phyloP scores from a whole-genome alignment of 2,329 filamentous ascomycete species.

The Colletotrichum higginsianum region DNA sequence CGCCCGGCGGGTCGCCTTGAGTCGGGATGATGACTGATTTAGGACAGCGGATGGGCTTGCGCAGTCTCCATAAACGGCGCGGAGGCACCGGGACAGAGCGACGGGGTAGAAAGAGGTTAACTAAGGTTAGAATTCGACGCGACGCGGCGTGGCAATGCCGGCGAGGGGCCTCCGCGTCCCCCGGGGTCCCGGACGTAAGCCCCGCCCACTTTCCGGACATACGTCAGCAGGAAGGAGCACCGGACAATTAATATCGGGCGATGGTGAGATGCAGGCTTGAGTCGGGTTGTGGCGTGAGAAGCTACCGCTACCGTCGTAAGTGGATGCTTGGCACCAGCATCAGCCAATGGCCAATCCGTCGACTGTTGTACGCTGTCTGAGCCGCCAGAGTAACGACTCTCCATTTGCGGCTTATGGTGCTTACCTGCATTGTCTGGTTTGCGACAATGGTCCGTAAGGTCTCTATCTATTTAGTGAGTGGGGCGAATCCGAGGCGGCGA shows the following conservation, averaged over 20 bases:
- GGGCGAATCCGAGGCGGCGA: too few relatives aligned
- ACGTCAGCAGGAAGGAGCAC: constrained; percentile 1
- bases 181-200: not conserved
- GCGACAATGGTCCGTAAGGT: too few relatives aligned
- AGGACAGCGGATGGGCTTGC: not conserved
- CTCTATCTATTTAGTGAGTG: too few relatives aligned
- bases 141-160: constrained; percentile 8
- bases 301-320: not conserved
- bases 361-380: not conserved
- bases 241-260: constrained; percentile 18
- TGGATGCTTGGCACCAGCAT: constrained; percentile 6
- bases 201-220: constrained; percentile 28
- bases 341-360: not conserved
- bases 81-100: constrained; percentile 12
- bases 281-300: constrained; percentile 25
- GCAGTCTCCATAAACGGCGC: not conserved
- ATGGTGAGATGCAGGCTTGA: constrained; percentile 10
- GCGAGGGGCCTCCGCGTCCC: constrained; percentile 3
- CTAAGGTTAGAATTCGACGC: not conserved
- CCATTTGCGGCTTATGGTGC: not conserved
- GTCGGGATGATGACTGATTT: not conserved
- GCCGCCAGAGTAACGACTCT: not conserved
- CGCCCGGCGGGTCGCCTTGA: not conserved
- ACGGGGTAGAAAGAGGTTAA: not conserved
- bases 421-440: not conserved